Percentiles rank a stretch among this genome's conserved stretches.
These are phyloP conservation scores for Monosporozyma aquatica DNA, from an alignment of 805 yeast genomes.

Conservation along the genomic window DNA sequence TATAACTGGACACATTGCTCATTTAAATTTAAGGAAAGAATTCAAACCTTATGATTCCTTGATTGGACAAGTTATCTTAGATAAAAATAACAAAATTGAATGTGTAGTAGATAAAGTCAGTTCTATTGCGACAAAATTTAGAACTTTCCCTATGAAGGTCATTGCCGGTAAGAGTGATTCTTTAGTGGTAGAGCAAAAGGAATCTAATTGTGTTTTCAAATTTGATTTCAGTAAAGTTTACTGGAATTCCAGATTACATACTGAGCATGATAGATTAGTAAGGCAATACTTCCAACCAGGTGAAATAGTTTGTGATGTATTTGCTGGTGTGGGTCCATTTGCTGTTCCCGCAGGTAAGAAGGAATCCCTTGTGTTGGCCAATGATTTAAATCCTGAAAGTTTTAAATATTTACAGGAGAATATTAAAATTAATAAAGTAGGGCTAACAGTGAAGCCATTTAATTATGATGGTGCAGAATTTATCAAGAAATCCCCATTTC, in stretches of 20 bases:
- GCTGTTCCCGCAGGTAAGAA: constrained; percentile 92
- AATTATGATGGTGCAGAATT: constrained; percentile 80
- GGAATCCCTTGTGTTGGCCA: constrained; percentile 72
- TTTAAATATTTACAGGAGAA: constrained; percentile 61
- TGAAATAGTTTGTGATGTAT: constrained; percentile 83
- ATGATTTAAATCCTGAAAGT: constrained; percentile 87
- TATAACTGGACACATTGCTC: constrained; percentile 92
- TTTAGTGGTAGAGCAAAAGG: constrained; percentile 71
- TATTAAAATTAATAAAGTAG: constrained; percentile 53
- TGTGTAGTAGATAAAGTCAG: constrained; percentile 92
- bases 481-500: constrained; percentile 49
- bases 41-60: constrained; percentile 71
- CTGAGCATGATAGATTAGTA: constrained; percentile 84
- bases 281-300: constrained; percentile 45
- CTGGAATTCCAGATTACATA: constrained; percentile 92
- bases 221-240: constrained; percentile 92
- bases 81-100: constrained; percentile 64
- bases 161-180: constrained; percentile 71
- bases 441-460: constrained; percentile 46
- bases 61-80: constrained; percentile 85
- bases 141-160: constrained; percentile 91
- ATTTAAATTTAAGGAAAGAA: constrained; percentile 73
- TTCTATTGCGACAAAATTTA: constrained; percentile 73
- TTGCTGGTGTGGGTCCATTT: constrained; percentile 99
- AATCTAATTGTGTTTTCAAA: constrained; percentile 73